A percentile compares a stretch with the other conserved stretches of the same genome.
phyloP scores from a whole-genome alignment of 179 eudicot species.

The Nepenthes alata region DNA sequence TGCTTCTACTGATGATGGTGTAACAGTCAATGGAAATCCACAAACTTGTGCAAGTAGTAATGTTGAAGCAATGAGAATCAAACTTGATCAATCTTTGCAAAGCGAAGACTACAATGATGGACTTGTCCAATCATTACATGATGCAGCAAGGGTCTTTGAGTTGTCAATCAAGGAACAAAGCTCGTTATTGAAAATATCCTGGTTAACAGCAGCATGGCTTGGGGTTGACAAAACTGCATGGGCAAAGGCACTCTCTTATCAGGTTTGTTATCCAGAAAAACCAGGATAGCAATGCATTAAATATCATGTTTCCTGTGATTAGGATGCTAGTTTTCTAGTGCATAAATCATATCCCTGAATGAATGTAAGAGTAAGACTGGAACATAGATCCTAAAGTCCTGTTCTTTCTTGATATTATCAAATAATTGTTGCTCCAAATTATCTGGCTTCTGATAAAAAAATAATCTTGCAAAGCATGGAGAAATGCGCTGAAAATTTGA shows the following conservation, averaged over 20 bases:
- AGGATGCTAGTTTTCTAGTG: no score
- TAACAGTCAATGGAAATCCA: constrained; percentile 61
- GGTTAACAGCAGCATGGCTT: constrained; percentile 90
- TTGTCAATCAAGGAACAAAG: constrained; percentile 59
- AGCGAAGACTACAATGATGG: constrained; percentile 63
- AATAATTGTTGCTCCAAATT: no score
- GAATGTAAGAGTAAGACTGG: no score
- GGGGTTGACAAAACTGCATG: constrained; percentile 77
- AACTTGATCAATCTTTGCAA: constrained; percentile 56
- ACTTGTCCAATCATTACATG: constrained; percentile 75
- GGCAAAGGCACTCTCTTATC: constrained; percentile 80
- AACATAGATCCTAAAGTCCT: no score
- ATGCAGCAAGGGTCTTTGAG: constrained; percentile 86
- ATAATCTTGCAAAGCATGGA: no score
- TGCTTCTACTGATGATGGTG: constrained; percentile 78
- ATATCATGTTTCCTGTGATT: no score
- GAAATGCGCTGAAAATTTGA: no score
- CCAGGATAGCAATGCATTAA: neutral
- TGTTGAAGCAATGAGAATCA: constrained; percentile 50
- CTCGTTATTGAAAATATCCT: constrained; percentile 38
- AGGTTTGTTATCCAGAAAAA: constrained; percentile 32
- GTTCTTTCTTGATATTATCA: no score
- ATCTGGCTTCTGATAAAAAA: no score
- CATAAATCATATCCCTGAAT: no score
- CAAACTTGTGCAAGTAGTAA: constrained; percentile 44